A percentile compares a stretch with the other conserved stretches of the same genome.
phyloP scores from a whole-genome alignment of 2,329 filamentous ascomycete genomes.

The Paecilomyces formosus region DNA sequence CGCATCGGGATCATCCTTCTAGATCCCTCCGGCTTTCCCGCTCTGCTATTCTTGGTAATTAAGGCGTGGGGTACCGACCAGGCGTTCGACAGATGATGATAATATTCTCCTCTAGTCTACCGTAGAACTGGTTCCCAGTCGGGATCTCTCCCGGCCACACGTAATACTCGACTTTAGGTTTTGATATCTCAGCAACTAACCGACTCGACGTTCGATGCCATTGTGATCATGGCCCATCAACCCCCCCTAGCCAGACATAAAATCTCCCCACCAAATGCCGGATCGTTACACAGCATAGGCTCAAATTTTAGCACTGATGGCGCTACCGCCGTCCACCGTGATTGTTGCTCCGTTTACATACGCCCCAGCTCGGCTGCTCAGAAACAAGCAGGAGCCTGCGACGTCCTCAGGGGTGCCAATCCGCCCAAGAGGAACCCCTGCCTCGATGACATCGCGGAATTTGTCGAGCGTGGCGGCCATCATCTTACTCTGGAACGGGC shows the following conservation, averaged over 20 bases:
- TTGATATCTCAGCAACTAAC: neutral
- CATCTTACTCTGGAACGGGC: conserved; percentile 53
- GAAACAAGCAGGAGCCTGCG: conserved; percentile 63
- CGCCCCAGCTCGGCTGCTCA: conserved; percentile 59
- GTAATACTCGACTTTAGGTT: neutral
- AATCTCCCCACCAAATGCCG: neutral
- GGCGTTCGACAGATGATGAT: neutral
- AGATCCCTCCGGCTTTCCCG: neutral
- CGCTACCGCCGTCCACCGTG: conserved; percentile 52
- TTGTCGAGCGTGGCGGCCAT: conserved; percentile 46
- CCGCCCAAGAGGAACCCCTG: conserved; percentile 56
- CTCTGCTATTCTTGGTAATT: neutral
- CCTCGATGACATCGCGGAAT: conserved; percentile 42
- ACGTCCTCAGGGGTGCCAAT: conserved; percentile 64
- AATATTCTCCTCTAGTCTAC: neutral
- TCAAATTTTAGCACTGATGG: conserved; percentile 34
- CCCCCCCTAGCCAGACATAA: neutral
- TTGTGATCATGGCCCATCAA: neutral
- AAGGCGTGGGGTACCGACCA: neutral
- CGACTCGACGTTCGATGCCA: neutral
- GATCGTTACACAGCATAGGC: neutral
- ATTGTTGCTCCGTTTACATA: conserved; percentile 61
- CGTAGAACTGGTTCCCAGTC: neutral
- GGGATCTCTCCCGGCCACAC: neutral
- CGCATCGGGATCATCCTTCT: neutral